Percentiles rank a stretch among this genome's conserved stretches.
phyloP scores from a whole-genome alignment of 1,139 yeast species.

The Protomyces inouyei region DNA sequence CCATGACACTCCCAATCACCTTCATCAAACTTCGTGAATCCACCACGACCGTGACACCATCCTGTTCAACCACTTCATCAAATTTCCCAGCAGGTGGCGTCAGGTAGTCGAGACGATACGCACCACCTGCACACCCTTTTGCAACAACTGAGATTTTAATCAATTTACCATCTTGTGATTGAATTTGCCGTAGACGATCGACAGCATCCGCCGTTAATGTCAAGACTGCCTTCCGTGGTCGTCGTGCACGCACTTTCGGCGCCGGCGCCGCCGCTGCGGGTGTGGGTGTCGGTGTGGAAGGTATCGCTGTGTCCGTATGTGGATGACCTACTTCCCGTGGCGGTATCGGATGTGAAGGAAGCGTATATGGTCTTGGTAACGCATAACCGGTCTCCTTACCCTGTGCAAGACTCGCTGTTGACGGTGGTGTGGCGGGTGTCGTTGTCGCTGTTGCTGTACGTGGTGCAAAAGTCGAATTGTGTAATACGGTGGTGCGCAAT shows the following conservation, averaged over 20 bases:
- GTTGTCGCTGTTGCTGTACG: neutral
- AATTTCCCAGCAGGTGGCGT: constrained; percentile 86
- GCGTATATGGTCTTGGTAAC: neutral
- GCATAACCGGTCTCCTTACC: neutral
- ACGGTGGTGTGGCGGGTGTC: neutral
- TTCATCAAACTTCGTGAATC: constrained; percentile 94
- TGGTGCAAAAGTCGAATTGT: neutral
- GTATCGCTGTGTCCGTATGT: neutral
- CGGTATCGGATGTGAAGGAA: neutral
- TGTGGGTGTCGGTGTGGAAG: neutral
- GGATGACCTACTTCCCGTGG: neutral
- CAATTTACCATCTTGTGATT: constrained; percentile 45
- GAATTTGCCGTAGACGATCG: constrained; percentile 5
- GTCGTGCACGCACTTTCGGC: constrained; percentile 10
- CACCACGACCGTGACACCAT: constrained; percentile 74
- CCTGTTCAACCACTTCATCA: constrained; percentile 82
- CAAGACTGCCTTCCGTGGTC: constrained; percentile 25
- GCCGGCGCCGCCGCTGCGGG: neutral
- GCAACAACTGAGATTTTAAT: constrained; percentile 91
- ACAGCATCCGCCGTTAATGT: constrained; percentile 18
- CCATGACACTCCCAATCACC: constrained; percentile 97
- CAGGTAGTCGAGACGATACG: constrained; percentile 76
- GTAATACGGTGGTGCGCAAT: neutral
- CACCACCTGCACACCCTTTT: constrained; percentile 93
- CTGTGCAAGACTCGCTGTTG: neutral